Evolutionary conservation across 2,329 filamentous ascomycete genomes (phyloP).

Genomic region (Ophioceras dolichostomum): DNA sequence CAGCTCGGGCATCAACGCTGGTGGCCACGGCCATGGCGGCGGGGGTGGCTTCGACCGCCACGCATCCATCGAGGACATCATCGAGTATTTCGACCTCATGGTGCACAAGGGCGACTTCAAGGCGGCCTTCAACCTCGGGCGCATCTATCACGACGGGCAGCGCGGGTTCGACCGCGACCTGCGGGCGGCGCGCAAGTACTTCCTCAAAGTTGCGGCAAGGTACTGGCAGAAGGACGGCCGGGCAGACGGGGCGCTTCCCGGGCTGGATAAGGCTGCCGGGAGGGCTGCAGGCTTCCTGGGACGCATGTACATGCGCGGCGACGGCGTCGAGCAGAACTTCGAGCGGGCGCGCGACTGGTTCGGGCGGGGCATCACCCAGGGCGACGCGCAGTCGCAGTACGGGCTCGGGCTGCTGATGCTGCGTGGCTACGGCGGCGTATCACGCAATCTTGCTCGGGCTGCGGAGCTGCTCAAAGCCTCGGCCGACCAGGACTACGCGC

Average conservation of each 20-base stretch:
- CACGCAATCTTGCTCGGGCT: conserved; percentile 58
- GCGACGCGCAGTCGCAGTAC: conserved; percentile 76
- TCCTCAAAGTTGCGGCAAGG: conserved; percentile 63
- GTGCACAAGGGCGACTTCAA: conserved; percentile 82
- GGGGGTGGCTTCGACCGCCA: conserved; percentile 75
- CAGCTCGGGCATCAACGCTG: conserved; percentile 75
- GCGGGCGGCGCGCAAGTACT: conserved; percentile 65
- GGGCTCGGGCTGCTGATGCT: conserved; percentile 75
- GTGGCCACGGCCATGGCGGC: conserved; percentile 55
- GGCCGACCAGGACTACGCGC: conserved; percentile 69
- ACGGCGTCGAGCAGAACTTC: conserved; percentile 71
- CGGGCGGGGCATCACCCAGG: conserved; percentile 60
- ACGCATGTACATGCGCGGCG: conserved; percentile 79
- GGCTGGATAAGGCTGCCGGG: conserved; percentile 65
- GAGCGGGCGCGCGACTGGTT: conserved; percentile 73
- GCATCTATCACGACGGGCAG: conserved; percentile 80
- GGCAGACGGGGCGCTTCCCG: conserved; percentile 54
- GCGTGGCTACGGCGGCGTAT: conserved; percentile 57
- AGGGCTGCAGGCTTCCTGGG: conserved; percentile 83
- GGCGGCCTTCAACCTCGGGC: conserved; percentile 74
- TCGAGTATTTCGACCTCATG: conserved; percentile 87
- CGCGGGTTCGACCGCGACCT: conserved; percentile 63
- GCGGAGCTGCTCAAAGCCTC: conserved; percentile 66
- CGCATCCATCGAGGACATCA: conserved; percentile 80
- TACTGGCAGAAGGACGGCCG: conserved; percentile 78